These are phyloP conservation scores for Cyberlindnera subsufficiens DNA, from an alignment of 805 yeast genomes.

Conservation along the genomic window DNA sequence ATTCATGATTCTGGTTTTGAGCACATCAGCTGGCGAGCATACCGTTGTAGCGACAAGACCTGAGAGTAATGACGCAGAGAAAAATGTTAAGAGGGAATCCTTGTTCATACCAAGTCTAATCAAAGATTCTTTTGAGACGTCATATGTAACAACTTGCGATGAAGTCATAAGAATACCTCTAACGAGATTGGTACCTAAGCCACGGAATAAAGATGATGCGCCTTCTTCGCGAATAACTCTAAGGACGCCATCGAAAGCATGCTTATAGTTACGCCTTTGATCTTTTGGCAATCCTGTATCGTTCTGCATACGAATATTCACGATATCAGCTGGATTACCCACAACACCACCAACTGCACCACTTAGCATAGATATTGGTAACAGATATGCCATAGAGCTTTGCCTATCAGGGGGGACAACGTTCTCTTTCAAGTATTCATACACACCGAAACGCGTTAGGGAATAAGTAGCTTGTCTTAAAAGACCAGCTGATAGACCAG, in stretches of 20 bases:
- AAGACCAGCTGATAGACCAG: conserved; percentile 77
- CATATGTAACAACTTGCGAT: conserved; percentile 85
- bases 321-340: conserved; percentile 86
- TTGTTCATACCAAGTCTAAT: conserved; percentile 53
- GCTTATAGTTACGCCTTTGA: conserved; percentile 64
- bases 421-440: conserved; percentile 66
- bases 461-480: conserved; percentile 87
- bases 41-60: conserved; percentile 88
- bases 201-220: conserved; percentile 53
- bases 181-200: conserved; percentile 69
- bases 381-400: conserved; percentile 52
- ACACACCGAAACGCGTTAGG: conserved; percentile 80
- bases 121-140: conserved; percentile 58
- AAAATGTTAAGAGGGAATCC: conserved; percentile 63
- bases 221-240: conserved; percentile 62
- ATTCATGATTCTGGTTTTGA: conserved; percentile 85
- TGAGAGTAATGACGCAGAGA: conserved; percentile 71
- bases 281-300: conserved; percentile 64
- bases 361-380: conserved; percentile 79
- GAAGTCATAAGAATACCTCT: conserved; percentile 89
- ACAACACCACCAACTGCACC: conserved; percentile 82
- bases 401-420: conserved; percentile 34
- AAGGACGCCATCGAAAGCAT: conserved; percentile 71
- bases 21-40: conserved; percentile 89
- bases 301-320: conserved; percentile 87